These are phyloP conservation scores for Emmonsiellopsis sp. DNA, from an alignment of 2,329 filamentous ascomycete species.

Conservation along the genomic window DNA sequence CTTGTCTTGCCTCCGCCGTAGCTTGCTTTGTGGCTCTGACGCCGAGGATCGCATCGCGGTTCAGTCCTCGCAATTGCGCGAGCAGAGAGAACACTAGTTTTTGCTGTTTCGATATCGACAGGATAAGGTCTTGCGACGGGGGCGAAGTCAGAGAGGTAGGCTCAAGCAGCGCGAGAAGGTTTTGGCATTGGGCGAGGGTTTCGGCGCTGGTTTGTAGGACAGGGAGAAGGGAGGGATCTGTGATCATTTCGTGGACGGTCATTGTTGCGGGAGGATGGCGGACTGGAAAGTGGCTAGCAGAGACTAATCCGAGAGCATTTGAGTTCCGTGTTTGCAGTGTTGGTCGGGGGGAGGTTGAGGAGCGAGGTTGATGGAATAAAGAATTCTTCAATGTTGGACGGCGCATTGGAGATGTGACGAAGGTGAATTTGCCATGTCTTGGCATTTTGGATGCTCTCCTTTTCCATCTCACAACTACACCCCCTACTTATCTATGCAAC, in stretches of 20 bases:
- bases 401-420: too few species aligned
- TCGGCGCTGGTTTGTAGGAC: conserved; percentile 65
- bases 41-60: conserved; percentile 70
- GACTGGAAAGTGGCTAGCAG: background rate
- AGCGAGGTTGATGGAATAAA: too few species aligned
- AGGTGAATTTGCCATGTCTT: too few species aligned
- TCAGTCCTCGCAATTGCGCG: conserved; percentile 69
- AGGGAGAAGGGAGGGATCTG: conserved; percentile 55
- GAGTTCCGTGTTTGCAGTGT: background rate
- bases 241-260: conserved; percentile 51
- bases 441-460: too few species aligned
- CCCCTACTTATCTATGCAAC: too few species aligned
- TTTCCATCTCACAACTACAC: too few species aligned
- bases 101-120: conserved; percentile 63
- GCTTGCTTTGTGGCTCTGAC: conserved; percentile 77
- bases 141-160: conserved; percentile 30
- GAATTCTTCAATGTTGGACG: too few species aligned
- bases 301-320: background rate
- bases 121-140: conserved; percentile 41
- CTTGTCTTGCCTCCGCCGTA: conserved; percentile 78
- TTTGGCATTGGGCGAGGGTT: conserved; percentile 62
- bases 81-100: conserved; percentile 72
- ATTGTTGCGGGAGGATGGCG: conserved; percentile 27
- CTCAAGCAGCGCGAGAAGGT: conserved; percentile 48
- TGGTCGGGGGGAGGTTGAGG: background rate